Base-by-base conservation (phyloP, 495 filamentous ascomycete species). In the Penicillium fimorum region DNA sequence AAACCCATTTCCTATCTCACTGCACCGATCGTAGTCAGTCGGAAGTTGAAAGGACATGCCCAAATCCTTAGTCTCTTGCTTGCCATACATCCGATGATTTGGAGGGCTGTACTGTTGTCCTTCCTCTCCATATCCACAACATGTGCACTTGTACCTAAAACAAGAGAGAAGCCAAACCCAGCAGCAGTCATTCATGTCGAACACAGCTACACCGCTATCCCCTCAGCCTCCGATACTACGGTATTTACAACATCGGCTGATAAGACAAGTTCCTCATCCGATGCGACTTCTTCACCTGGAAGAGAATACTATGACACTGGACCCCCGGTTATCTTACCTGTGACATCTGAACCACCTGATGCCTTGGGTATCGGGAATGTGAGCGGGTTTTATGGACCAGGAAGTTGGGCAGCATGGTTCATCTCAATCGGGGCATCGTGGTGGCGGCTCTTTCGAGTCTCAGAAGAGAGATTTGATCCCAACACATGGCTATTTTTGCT, bases 391-490 rank as follows among this genome's bases (percentile, higher is more conserved):
- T 37, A 49, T 15, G 47, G 29, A 22, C 47, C 47, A 35, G 30
- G 47, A 13, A 49, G 25, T 5, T 49, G 30, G 47, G 47, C 47
- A 20, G 46, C 9, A 20, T 55, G 53, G 53, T 56, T 48, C 35
- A 13, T 49, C 12, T 40, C 53, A 8, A 25, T 56, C 1, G 25
- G 24, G 6, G 45, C 53, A 49, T 48, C 53, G 8, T 55, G 53
- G 53, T 40, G 18, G 32, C 24, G 44, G 18, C n/a, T 55, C 22
- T 2, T 42, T 27, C 44, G 45, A 45, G 24, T 12, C 18, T 49
- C 45, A 32, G 12, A 55, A 40, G 42, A 55, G 11, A 55, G 25
- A 29, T 44, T 53, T 20, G 51, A 55, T 27, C 43, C 52, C 29
- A 47, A 47, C 13, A 47, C 53, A 1, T 24, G 30, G 20, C 2